Conservation (phyloP, 495 filamentous ascomycete species). For the Penicillium argentinense region DNA sequence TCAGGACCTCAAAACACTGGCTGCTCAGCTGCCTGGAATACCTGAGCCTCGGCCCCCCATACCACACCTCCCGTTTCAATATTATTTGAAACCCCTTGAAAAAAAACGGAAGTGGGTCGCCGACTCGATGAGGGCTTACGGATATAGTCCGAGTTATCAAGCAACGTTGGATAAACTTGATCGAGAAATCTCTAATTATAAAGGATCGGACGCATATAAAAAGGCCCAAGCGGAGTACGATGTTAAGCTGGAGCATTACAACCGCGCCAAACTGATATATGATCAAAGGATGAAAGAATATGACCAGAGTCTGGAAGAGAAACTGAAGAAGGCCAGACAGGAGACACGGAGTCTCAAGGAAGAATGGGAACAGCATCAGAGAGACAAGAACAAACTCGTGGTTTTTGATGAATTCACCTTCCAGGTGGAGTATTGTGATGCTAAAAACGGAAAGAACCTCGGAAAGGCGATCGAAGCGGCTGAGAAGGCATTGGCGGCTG, state of each 20-base stretch:
- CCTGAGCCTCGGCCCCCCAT: no score
- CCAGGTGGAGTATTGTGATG: background rate
- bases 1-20: background rate
- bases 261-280: background rate
- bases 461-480: background rate
- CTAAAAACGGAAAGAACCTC: background rate
- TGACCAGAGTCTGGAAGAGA: background rate
- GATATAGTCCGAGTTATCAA: no score
- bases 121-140: no score
- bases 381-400: background rate
- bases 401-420: background rate
- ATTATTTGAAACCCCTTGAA: no score
- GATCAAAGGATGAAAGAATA: background rate
- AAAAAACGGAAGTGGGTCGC: no score
- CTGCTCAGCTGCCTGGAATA: background rate
- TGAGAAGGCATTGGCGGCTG: background rate
- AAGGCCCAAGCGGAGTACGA: background rate
- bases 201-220: background rate
- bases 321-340: background rate
- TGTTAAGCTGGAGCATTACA: background rate
- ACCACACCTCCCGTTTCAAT: no score
- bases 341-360: background rate
- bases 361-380: conserved; percentile 1
- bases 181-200: no score
- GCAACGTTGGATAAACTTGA: no score